These are phyloP conservation scores for Glycyrrhiza uralensis DNA, from an alignment of 306 rosid genomes.

Conservation along the genomic window DNA sequence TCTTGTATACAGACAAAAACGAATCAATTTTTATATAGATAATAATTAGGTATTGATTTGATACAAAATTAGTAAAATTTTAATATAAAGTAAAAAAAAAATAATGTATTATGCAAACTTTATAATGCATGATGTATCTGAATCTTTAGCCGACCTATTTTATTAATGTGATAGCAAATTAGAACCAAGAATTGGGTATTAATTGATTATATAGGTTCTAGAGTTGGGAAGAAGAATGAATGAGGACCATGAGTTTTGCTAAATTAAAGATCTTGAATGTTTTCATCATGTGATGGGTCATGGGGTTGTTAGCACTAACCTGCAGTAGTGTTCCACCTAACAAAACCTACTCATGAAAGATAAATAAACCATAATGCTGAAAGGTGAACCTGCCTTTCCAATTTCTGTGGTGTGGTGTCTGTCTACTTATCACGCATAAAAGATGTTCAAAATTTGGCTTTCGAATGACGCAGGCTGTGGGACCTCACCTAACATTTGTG, in stretches of 20 bases:
- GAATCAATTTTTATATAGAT: background rate
- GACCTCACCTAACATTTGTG: background rate
- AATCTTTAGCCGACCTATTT: background rate
- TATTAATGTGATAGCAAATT: background rate
- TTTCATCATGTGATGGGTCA: background rate
- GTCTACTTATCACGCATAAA: conserved; percentile 29
- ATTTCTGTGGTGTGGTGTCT: background rate
- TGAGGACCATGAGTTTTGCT: background rate
- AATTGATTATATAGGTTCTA: background rate
- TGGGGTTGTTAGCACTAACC: background rate
- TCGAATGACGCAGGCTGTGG: background rate
- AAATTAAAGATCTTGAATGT: conserved; percentile 18
- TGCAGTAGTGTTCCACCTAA: conserved; percentile 17
- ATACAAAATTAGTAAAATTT: background rate
- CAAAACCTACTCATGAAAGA: background rate
- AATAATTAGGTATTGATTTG: background rate
- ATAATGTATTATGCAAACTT: background rate
- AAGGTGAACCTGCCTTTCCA: conserved; percentile 17
- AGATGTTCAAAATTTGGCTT: background rate
- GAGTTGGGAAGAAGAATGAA: background rate
- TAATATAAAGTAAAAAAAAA: background rate
- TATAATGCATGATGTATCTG: too few relatives aligned
- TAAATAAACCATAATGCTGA: background rate
- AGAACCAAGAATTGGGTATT: background rate
- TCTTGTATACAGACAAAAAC: background rate